phyloP scores from a whole-genome alignment of 78 protist species.

The Protostelium mycophagum region DNA sequence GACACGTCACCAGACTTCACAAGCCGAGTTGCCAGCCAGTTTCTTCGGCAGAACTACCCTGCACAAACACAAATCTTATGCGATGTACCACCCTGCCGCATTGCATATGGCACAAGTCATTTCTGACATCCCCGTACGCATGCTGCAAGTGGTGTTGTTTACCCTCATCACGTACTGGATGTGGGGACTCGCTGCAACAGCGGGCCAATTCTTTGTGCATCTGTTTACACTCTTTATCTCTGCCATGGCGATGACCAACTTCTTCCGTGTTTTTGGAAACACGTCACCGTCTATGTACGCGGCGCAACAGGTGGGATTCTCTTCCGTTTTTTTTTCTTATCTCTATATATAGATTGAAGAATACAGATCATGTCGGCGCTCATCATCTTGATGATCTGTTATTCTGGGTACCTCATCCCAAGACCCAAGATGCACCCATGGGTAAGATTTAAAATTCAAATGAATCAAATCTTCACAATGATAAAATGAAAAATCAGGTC shows the following conservation, averaged over 20 bases:
- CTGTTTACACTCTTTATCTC: slow-evolving; percentile 21
- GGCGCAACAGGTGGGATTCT: too few relatives aligned
- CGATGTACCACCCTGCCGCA: slow-evolving; percentile 41
- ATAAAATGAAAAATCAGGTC: not conserved
- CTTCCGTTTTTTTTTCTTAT: too few relatives aligned
- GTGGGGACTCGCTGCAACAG: slow-evolving; percentile 17
- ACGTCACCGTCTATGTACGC: slow-evolving; percentile 17
- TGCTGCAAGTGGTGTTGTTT: slow-evolving; percentile 10
- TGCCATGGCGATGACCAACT: slow-evolving; percentile 6
- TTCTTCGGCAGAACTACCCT: slow-evolving; percentile 26
- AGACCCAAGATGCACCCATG: slow-evolving; percentile 31
- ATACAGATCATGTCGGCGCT: not conserved
- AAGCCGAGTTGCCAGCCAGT: slow-evolving; percentile 7
- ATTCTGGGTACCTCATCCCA: slow-evolving; percentile 29
- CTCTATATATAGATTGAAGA: too few relatives aligned
- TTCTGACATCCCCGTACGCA: slow-evolving; percentile 16
- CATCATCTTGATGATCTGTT: slow-evolving; percentile 35
- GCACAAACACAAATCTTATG: slow-evolving; percentile 49
- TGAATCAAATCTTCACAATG: too few relatives aligned
- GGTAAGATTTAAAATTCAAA: too few relatives aligned
- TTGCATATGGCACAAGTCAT: slow-evolving; percentile 30
- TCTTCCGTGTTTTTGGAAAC: slow-evolving; percentile 32
- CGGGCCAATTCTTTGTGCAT: slow-evolving; percentile 34
- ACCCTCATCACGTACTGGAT: slow-evolving; percentile 38
- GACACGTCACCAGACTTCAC: not conserved